phyloP scores from a whole-genome alignment of 1,139 yeast genomes.

The Scheffersomyces titani region DNA sequence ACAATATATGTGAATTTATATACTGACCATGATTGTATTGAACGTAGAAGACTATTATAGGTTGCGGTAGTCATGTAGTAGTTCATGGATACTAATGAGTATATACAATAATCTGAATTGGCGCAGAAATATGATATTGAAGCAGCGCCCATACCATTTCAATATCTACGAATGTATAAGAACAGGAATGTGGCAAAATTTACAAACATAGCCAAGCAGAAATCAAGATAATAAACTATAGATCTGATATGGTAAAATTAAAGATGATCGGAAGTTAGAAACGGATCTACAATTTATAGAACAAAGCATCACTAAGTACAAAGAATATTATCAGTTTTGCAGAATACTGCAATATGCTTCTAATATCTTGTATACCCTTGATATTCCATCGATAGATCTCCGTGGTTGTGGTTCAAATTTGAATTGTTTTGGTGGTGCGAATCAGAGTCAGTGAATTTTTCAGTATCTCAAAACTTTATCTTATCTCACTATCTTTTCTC shows the following conservation, averaged over 20 bases:
- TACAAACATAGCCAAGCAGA: background rate
- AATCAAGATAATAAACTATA: too few species aligned
- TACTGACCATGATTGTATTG: background rate
- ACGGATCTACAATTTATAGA: too few species aligned
- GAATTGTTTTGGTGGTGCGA: too few species aligned
- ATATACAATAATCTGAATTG: background rate
- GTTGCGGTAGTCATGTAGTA: background rate
- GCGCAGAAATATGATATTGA: too few species aligned
- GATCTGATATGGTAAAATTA: too few species aligned
- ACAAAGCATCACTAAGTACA: background rate
- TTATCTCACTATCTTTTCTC: background rate
- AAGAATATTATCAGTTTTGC: too few species aligned
- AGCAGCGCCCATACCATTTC: too few species aligned
- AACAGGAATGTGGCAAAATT: background rate
- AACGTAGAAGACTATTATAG: background rate
- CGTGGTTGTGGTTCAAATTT: background rate
- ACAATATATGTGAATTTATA: background rate
- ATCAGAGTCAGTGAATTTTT: background rate
- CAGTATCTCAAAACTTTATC: background rate
- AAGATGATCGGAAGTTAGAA: too few species aligned
- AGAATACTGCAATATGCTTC: background rate
- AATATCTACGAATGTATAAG: background rate
- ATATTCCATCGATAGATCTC: background rate
- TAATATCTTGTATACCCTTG: background rate
- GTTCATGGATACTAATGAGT: background rate